Evolutionary conservation across 2,329 filamentous ascomycete species (phyloP).

Genomic region (Sarocladiaceae sp.): DNA sequence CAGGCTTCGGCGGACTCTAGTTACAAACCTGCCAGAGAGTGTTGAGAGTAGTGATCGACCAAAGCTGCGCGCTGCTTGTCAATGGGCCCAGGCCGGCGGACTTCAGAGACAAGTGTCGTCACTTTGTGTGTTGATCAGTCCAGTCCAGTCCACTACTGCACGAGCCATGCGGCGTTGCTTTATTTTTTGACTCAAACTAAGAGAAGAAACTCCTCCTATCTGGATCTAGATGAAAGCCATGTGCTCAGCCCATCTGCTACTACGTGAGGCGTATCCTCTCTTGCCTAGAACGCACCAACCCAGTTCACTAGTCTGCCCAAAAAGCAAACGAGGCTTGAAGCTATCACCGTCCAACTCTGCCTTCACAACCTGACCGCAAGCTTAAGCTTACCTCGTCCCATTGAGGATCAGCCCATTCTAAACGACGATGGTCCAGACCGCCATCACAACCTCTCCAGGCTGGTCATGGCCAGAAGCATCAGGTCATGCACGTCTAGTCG

Average conservation of each 20-base stretch:
- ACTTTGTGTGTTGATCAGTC: no score
- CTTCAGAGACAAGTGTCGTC: no score
- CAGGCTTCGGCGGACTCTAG: no score
- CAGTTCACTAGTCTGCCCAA: neutral
- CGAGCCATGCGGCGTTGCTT: no score
- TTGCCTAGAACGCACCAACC: conserved; percentile 4
- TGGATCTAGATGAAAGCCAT: neutral
- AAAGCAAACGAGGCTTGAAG: conserved; percentile 2
- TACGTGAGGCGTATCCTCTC: neutral
- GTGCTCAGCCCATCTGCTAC: neutral
- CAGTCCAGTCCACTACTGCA: no score
- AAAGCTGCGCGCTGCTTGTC: no score
- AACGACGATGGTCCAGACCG: neutral
- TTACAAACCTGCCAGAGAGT: no score
- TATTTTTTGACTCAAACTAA: no score
- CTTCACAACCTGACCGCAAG: neutral
- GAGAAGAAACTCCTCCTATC: no score
- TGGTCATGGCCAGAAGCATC: neutral
- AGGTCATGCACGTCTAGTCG: neutral
- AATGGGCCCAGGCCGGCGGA: no score
- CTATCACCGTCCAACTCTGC: conserved; percentile 1
- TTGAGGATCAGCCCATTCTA: no score
- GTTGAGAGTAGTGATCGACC: no score
- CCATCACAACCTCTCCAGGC: neutral
- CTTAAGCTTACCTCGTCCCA: neutral